Base-by-base conservation (phyloP, 176 grass and related monocot genomes). In the Ensete ventricosum region DNA sequence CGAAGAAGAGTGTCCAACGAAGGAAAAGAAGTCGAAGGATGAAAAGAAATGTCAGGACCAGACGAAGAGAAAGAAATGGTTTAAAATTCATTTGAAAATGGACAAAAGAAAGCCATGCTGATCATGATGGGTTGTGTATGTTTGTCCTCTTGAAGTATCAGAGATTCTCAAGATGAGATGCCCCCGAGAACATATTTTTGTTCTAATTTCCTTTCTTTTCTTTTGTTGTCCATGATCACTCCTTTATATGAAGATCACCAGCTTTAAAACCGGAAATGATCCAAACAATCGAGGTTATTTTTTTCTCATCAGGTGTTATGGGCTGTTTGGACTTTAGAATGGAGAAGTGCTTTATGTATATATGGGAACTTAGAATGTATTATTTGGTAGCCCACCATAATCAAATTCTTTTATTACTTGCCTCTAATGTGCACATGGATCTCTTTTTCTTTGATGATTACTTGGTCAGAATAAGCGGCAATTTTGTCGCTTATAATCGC, bases 1-100 rank as follows among this genome's bases (percentile, higher is more conserved):
- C 7, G 81, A 78, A 53, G 66, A 87, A 71, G 84, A 89, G 24
- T 62, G 62, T 57, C 79, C 79, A n/a, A 50, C 11, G 27, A 84
- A 74, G 9, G 87, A 84, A 78, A 87, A 90, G 77, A 96, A 87
- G 66, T 10, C 81, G 14, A 88, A n/a, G n/a, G 34, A 43, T 43
- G 34, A 43, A 43, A 43, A 43, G 34, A 43, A 43, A 43, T 43
- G 34, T 43, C 4, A 3, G 34, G 75, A 77, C 25, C 84, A 69
- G 14, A 58, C 87, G 13, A 73, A 76, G 70, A 91, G 73, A 81
- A 91, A 89, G 81, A 95, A 82, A 84, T 99, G 96, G 96, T 83
- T 92, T 27, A 89, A 95, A 71, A 86, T 99, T 82, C 84, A 80
- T 62, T 76, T 99, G 87, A 99, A 99, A 82, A 57, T 99, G 81